Evolutionary conservation across 2,329 filamentous ascomycete species (phyloP).

Genomic region (Sclerotinia sclerotiorum): DNA sequence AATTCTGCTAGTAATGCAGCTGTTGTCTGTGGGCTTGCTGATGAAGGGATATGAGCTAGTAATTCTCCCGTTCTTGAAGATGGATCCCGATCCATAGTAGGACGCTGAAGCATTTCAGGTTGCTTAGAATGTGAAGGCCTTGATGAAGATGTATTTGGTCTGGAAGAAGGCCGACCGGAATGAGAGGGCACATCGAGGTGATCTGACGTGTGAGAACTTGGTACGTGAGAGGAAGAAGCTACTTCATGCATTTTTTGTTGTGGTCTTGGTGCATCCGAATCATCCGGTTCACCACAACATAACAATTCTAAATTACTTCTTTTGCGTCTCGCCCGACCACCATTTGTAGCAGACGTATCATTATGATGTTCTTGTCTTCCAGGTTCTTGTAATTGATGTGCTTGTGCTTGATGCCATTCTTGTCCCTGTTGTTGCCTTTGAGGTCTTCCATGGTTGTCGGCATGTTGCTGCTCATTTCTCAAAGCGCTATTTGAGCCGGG

Average conservation of each 20-base stretch:
- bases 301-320: slow-evolving; percentile 33
- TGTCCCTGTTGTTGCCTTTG: slow-evolving; percentile 22
- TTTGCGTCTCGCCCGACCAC: slow-evolving; percentile 24
- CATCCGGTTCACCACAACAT: slow-evolving; percentile 38
- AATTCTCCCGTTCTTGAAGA: slow-evolving; percentile 46
- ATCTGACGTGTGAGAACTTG: slow-evolving; percentile 11
- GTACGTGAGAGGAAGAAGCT: slow-evolving; percentile 26
- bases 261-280: slow-evolving; percentile 34
- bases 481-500: slow-evolving; percentile 28
- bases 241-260: slow-evolving; percentile 24
- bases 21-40: slow-evolving; percentile 65
- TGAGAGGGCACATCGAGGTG: slow-evolving; percentile 20
- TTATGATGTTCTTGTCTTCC: not conserved
- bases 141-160: slow-evolving; percentile 24
- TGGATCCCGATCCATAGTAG: slow-evolving; percentile 34
- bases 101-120: slow-evolving; percentile 31
- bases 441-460: not conserved
- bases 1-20: slow-evolving; percentile 75
- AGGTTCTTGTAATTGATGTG: not conserved
- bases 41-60: slow-evolving; percentile 67
- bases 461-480: slow-evolving; percentile 33
- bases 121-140: slow-evolving; percentile 19
- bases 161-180: slow-evolving; percentile 13
- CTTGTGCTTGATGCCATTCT: slow-evolving; percentile 8
- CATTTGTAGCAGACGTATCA: not conserved